Evolutionary conservation across 495 filamentous ascomycete genomes (phyloP), one percentile per base, ranked within the genome.

Genomic region (Xylaria acuta): DNA sequence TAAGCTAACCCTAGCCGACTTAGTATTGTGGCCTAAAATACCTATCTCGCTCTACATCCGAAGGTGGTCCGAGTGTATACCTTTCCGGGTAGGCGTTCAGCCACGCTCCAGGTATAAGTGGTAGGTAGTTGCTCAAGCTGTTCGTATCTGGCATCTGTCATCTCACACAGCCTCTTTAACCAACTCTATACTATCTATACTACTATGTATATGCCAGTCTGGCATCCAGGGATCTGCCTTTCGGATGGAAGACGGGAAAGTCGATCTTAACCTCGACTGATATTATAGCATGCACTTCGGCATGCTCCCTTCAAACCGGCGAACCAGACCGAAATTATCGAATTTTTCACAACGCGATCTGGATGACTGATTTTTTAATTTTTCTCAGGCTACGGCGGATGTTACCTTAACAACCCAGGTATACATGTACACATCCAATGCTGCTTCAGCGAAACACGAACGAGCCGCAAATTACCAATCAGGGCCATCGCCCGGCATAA

Each of bases 301-400:
- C 34, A 51, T 30, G 22, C 40, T 41, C 47, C 41, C 32, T 30
- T 51, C 30, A 34, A 40, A 27, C 49, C 47, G 69, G 59, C 18
- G n/a, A 36, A 54, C 22, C 27, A 53, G 30, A 47, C 22, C n/a
- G 53, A 69, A 20, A 59, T 43, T 20, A 70, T 70, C 68, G 32
- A 34, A 36, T 54, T 49, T 64, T 40, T 64, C 36, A n/a, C 58
- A 65, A 34, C 63, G 58, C 72, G 38, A 54, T 73, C 60, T 73
- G 64, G 58, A 77, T 72, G 67, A 75, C 74, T 72, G 73, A 70
- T 78, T 72, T 68, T 74, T 79, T 75, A 72, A 77, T 77, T 79
- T 79, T 74, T 59, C 74, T 73, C 74, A 73, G 77, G 77, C 77
- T 79, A 77, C 77, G 77, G 77, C 77, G 77, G 77, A 79, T 79